Base-by-base conservation (phyloP, 352 stramenopile species). In the Pseudoperonospora humuli region DNA sequence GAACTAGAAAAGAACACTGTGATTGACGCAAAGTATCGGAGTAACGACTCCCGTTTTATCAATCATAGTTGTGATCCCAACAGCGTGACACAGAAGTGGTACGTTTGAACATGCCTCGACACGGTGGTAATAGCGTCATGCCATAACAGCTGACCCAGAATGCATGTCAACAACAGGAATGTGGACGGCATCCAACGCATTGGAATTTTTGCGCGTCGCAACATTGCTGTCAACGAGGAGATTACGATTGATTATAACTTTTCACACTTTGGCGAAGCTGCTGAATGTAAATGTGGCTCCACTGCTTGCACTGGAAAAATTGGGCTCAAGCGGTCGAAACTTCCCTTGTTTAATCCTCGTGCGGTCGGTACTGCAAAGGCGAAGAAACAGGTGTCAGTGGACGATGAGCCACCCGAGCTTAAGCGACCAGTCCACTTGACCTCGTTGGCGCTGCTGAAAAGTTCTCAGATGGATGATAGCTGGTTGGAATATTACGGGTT, bases 41-140 rank as follows among this genome's bases (percentile, higher is more conserved):
- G 89, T 28, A 96, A 95, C 50, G 84, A 97, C 19, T 92, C 91
- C 26, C 79, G 94, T 18, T 98, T 97, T 58, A 97, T 98, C 52
- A 98, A 98, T 74, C 86, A 96, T 54, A 95, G 84, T 52, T 97
- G 90, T 42, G 83, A 94, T 39, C 81, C 88, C n/a, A 97, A 97
- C 61, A 95, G 88, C 64, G 75, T 87, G 28, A 96, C 89, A 13
- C 84, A 97, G 51, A 97, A 97, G 39, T 96, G 95, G 69, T 82
- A 50, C 32, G 53, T 50, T 41, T 4, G 19, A 15, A 26, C 11
- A 20, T 24, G 1, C 13, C 13, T 5, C 4, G 24, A 25, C 20
- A 17, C 7, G 17, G 31, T 41, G 17, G n/a, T 7, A 4, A 35
- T 10, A 13, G 10, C 8, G 4, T 27, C 23, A 34, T n/a, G 9